phyloP scores from a whole-genome alignment of 1,284 basidiomycete species.

The Golubevia pallescens region DNA sequence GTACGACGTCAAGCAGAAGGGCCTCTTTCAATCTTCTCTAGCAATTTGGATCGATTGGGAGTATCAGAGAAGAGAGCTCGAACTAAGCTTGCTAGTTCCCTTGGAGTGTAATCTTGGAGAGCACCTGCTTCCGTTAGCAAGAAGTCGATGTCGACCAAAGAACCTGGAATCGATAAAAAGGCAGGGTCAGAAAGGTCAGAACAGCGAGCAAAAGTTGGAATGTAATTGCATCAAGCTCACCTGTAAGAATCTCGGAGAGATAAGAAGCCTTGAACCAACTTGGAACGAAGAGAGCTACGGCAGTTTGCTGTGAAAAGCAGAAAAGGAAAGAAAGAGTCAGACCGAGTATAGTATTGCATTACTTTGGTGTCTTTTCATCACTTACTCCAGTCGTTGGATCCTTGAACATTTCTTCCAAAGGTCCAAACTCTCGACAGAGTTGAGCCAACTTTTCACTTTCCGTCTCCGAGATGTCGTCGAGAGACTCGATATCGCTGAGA shows the following conservation, averaged over 20 bases:
- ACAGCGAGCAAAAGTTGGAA: no score
- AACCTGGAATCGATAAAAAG: no score
- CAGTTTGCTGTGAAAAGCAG: constrained; percentile 16
- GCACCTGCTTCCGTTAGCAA: no score
- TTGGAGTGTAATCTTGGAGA: no score
- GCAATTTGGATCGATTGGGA: constrained; percentile 31
- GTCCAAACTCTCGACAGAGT: constrained; percentile 76
- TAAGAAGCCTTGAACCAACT: constrained; percentile 61
- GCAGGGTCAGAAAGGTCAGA: no score
- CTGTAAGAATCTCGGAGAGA: constrained; percentile 53
- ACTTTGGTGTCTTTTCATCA: no score
- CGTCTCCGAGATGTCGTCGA: constrained; percentile 87
- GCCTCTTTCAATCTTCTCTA: constrained; percentile 38
- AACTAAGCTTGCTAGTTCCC: no score
- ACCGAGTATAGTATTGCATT: no score
- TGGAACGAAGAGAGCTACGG: constrained; percentile 46
- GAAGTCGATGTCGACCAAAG: no score
- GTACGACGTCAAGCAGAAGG: constrained; percentile 21
- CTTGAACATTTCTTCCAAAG: constrained; percentile 80
- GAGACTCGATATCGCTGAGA: constrained; percentile 76
- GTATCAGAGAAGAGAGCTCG: constrained; percentile 24
- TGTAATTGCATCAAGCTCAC: not conserved
- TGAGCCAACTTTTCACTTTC: constrained; percentile 85
- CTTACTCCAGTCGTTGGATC: constrained; percentile 72
- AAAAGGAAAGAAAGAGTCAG: no score